Conservation (phyloP, 257 asterid genomes). For the Coffea canephora region DNA sequence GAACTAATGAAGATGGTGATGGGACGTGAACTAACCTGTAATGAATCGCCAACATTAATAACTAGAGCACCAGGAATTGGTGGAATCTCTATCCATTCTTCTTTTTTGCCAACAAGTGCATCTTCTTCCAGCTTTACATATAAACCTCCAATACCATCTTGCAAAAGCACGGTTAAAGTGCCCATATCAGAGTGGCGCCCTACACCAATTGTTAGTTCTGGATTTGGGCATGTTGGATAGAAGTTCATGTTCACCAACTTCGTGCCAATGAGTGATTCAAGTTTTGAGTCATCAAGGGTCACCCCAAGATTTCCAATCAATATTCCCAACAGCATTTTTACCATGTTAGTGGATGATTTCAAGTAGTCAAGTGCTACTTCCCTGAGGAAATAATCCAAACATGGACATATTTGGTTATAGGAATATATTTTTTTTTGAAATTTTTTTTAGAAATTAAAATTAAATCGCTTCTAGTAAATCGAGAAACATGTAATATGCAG, state of each 20-base stretch:
- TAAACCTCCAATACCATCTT: constrained; percentile 48
- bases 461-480: no score
- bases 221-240: constrained; percentile 37
- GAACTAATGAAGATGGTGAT: no score
- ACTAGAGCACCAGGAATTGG: constrained; percentile 37
- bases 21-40: constrained; percentile 21
- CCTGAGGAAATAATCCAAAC: constrained; percentile 7
- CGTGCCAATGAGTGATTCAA: constrained; percentile 24
- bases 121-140: constrained; percentile 37
- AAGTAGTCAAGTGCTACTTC: constrained; percentile 29
- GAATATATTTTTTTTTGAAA: no score
- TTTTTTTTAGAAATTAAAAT: no score
- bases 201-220: constrained; percentile 38
- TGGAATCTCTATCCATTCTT: constrained; percentile 39
- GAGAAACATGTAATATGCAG: no score
- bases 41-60: constrained; percentile 39
- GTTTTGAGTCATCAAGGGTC: constrained; percentile 19
- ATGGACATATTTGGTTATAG: no score
- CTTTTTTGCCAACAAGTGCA: constrained; percentile 1
- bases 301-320: constrained; percentile 26
- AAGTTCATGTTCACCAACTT: constrained; percentile 42
- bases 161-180: constrained; percentile 33
- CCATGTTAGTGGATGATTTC: constrained; percentile 28
- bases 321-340: constrained; percentile 27
- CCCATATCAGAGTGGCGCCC: constrained; percentile 44